Conservation (phyloP, 208 protist genomes). For the Trypanosoma cruzi region DNA sequence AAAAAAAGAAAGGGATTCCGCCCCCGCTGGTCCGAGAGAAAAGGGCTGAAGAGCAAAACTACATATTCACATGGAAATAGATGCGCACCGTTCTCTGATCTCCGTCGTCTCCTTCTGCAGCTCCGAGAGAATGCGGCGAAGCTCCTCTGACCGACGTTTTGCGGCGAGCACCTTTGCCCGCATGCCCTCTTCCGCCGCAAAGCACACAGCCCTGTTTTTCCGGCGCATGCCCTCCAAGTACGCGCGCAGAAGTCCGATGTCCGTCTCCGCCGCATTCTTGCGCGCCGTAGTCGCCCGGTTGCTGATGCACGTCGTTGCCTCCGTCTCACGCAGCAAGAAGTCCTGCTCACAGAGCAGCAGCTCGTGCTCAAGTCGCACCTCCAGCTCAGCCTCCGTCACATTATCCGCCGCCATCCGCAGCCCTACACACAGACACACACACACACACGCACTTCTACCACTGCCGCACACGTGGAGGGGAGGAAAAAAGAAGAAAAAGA, state of each 20-base stretch:
- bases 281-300: conserved; percentile 54
- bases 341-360: conserved; percentile 46
- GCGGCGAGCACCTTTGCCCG: conserved; percentile 27
- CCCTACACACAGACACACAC: not conserved
- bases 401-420: not conserved
- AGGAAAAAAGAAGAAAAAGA: too few relatives aligned
- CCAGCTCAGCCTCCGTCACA: conserved; percentile 24
- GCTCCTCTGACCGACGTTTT: conserved; percentile 27
- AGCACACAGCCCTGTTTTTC: conserved; percentile 31
- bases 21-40: conserved; percentile 4
- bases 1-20: too few relatives aligned
- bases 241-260: conserved; percentile 41
- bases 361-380: conserved; percentile 50
- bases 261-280: conserved; percentile 41
- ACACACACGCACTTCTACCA: not conserved
- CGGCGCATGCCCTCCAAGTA: conserved; percentile 47
- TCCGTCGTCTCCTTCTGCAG: conserved; percentile 45
- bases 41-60: conserved; percentile 15
- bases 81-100: conserved; percentile 33
- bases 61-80: conserved; percentile 1
- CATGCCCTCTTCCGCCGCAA: conserved; percentile 42
- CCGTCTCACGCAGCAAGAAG: conserved; percentile 47
- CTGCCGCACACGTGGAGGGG: too few relatives aligned
- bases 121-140: conserved; percentile 42
- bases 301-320: conserved; percentile 35